Evolutionary conservation across 2,329 filamentous ascomycete species (phyloP).

Genomic region (Stachybotrys chlorohalonatus): DNA sequence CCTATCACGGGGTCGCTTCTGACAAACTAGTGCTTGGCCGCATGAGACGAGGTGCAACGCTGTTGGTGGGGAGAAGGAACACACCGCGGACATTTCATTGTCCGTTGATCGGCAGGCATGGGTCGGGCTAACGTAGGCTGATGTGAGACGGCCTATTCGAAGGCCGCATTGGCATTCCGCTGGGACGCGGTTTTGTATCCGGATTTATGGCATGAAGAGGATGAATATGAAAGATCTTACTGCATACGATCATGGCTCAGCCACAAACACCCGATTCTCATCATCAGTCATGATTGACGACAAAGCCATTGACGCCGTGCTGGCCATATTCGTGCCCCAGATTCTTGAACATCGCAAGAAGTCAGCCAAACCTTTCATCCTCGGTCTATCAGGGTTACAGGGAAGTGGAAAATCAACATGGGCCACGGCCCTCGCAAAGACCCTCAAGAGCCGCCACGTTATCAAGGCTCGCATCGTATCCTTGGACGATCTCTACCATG

Average conservation of each 20-base stretch:
- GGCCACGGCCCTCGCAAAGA: conserved; percentile 10
- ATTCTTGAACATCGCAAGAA: conserved; percentile 7
- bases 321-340: conserved; percentile 8
- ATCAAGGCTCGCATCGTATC: conserved; percentile 10
- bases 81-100: conserved; percentile 7
- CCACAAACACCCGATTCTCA: neutral
- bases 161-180: neutral
- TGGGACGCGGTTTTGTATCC: neutral
- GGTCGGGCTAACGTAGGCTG: neutral
- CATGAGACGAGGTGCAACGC: neutral
- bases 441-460: conserved; percentile 6
- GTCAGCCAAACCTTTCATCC: conserved; percentile 8
- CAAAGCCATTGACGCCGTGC: conserved; percentile 9
- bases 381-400: conserved; percentile 13
- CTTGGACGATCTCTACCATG: conserved; percentile 11
- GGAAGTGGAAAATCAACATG: conserved; percentile 17
- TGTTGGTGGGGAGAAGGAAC: conserved; percentile 4
- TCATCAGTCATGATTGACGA: conserved; percentile 11
- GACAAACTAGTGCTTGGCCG: neutral
- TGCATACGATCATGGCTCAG: too few species aligned
- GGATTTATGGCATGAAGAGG: neutral
- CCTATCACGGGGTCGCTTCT: neutral
- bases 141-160: neutral
- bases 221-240: neutral
- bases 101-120: conserved; percentile 2